phyloP scores from a whole-genome alignment of 1,139 yeast genomes.

The Nakaseomyces uthaithaninus region DNA sequence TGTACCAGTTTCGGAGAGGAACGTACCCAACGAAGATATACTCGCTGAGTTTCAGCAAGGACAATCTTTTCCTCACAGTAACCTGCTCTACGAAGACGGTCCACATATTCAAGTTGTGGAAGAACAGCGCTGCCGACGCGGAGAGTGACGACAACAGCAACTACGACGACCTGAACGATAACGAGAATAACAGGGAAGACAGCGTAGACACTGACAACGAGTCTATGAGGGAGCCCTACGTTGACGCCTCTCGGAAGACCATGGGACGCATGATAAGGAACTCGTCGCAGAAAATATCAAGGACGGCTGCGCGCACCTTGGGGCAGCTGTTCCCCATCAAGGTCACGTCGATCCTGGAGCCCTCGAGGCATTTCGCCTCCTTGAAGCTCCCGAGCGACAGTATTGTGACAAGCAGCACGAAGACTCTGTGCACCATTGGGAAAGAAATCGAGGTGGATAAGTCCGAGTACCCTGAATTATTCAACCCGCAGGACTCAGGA shows the following conservation, averaged over 20 bases:
- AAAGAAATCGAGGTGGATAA: conserved; percentile 15
- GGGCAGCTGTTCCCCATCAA: conserved; percentile 75
- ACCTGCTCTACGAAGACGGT: conserved; percentile 90
- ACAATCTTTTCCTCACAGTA: conserved; percentile 68
- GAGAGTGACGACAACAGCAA: conserved; percentile 27
- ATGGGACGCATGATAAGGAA: conserved; percentile 61
- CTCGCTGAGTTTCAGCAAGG: conserved; percentile 70
- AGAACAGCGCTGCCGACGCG: conserved; percentile 6
- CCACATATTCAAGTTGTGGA: conserved; percentile 67
- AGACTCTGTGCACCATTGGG: conserved; percentile 20
- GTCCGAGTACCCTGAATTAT: conserved; percentile 22
- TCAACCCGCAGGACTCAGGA: conserved; percentile 9
- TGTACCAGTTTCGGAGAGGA: conserved; percentile 89
- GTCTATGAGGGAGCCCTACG: conserved; percentile 48
- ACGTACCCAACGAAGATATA: conserved; percentile 88
- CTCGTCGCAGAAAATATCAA: conserved; percentile 42
- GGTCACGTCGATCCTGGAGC: conserved; percentile 79
- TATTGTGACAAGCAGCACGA: conserved; percentile 11
- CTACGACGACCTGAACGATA: conserved; percentile 33
- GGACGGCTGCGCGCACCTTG: conserved; percentile 81
- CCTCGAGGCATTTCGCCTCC: conserved; percentile 90
- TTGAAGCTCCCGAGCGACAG: conserved; percentile 59
- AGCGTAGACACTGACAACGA: conserved; percentile 30
- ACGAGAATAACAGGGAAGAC: conserved; percentile 32
- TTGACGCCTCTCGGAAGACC: conserved; percentile 60